phyloP scores from a whole-genome alignment of 2,329 filamentous ascomycete species.

The Aspergillus ochraceoroseus region DNA sequence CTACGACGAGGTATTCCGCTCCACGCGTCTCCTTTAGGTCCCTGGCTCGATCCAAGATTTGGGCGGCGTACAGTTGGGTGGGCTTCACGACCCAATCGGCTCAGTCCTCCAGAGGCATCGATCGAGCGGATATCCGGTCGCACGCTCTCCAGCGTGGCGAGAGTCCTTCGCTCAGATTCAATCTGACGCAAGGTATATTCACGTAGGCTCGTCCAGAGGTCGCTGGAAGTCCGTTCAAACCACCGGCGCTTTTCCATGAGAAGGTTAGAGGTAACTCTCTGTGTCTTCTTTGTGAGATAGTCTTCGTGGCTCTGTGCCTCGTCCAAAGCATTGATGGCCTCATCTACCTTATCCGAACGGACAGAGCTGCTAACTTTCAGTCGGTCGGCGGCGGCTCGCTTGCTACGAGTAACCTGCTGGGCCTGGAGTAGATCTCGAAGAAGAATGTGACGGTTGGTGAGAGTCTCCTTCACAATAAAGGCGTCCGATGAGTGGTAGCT shows the following conservation, averaged over 20 bases:
- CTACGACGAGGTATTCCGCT: constrained; percentile 82
- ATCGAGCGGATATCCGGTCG: constrained; percentile 90
- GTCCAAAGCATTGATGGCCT: constrained; percentile 85
- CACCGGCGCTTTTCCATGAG: constrained; percentile 83
- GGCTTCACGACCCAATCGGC: constrained; percentile 79
- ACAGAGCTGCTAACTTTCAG: constrained; percentile 83
- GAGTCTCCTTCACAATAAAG: constrained; percentile 95
- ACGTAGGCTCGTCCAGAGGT: constrained; percentile 74
- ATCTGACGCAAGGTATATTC: constrained; percentile 95
- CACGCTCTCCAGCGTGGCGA: constrained; percentile 89
- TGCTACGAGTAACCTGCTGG: constrained; percentile 76
- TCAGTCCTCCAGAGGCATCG: constrained; percentile 83
- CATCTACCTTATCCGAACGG: constrained; percentile 90
- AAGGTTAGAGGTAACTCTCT: constrained; percentile 82
- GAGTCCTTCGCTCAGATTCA: constrained; percentile 84
- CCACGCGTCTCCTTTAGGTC: constrained; percentile 97
- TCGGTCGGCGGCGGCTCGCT: constrained; percentile 78
- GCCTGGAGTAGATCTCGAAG: constrained; percentile 89
- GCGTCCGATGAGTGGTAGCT: constrained; percentile 93
- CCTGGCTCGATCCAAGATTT: constrained; percentile 80
- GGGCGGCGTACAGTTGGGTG: constrained; percentile 70
- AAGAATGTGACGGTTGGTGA: constrained; percentile 95
- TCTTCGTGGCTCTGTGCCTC: constrained; percentile 79
- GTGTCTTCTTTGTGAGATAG: constrained; percentile 77
- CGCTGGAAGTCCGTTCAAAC: constrained; percentile 81